Conservation (phyloP, 257 asterid species). For the Gentiana macrophylla region DNA sequence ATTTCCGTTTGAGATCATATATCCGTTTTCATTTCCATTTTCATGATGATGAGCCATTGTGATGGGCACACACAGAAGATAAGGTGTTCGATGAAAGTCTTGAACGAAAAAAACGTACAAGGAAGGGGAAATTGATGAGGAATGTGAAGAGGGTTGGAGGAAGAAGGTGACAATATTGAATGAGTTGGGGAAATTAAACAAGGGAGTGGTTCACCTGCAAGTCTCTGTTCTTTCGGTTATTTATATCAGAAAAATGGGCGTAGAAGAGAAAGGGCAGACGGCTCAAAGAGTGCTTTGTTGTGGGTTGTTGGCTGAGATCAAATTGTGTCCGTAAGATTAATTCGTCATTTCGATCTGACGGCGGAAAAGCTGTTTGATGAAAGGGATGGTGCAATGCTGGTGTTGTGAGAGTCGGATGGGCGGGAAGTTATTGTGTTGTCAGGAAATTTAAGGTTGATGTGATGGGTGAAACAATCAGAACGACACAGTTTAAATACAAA, state of each 20-base stretch:
- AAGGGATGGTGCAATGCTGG: too few relatives aligned
- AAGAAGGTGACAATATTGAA: background rate
- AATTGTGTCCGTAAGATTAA: slow-evolving; percentile 6
- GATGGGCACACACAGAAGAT: too few relatives aligned
- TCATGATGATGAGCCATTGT: background rate
- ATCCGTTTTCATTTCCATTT: slow-evolving; percentile 9
- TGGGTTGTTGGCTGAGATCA: slow-evolving; percentile 14
- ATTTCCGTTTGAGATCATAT: background rate
- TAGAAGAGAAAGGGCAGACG: too few relatives aligned
- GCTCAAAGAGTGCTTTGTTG: background rate
- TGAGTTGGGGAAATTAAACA: background rate
- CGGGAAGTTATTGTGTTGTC: too few relatives aligned
- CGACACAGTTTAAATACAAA: too few relatives aligned
- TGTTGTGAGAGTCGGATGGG: too few relatives aligned
- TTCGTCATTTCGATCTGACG: slow-evolving; percentile 8
- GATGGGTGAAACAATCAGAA: too few relatives aligned
- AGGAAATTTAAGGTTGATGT: too few relatives aligned
- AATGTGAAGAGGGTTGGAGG: background rate
- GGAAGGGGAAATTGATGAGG: background rate
- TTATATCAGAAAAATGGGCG: too few relatives aligned
- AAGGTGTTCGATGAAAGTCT: too few relatives aligned
- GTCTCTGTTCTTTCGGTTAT: too few relatives aligned
- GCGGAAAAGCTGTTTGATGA: background rate
- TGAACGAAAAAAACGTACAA: background rate
- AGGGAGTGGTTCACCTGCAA: slow-evolving; percentile 2